phyloP scores from a whole-genome alignment of 1,284 basidiomycete species.

The Tilletia caries region DNA sequence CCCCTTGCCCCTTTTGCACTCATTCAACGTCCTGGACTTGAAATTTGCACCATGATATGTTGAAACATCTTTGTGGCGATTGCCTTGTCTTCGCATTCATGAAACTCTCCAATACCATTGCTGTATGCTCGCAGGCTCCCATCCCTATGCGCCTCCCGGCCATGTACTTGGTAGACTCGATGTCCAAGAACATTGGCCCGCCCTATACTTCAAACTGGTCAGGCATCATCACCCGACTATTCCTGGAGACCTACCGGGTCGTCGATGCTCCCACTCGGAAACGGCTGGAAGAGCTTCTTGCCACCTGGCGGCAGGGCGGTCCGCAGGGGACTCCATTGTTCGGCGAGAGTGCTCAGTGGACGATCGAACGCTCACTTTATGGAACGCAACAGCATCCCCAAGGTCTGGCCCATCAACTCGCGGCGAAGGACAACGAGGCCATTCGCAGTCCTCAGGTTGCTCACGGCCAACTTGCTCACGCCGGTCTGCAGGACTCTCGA shows the following conservation, averaged over 20 bases:
- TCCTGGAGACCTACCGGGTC: slow-evolving; percentile 49
- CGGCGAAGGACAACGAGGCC: not conserved
- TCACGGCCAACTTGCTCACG: not conserved
- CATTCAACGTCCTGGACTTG: too few relatives aligned
- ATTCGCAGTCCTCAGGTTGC: not conserved
- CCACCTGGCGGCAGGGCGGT: slow-evolving; percentile 47
- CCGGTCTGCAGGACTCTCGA: not conserved
- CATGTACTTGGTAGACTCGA: slow-evolving; percentile 92
- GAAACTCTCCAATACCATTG: not conserved
- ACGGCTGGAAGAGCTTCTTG: slow-evolving; percentile 50
- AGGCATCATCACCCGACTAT: slow-evolving; percentile 42
- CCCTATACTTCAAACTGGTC: slow-evolving; percentile 48
- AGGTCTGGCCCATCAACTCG: not conserved
- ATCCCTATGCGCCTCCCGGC: slow-evolving; percentile 83
- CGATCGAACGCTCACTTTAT: slow-evolving; percentile 43
- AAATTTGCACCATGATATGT: not conserved
- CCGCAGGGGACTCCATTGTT: slow-evolving; percentile 37
- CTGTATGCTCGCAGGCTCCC: slow-evolving; percentile 26
- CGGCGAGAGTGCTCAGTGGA: slow-evolving; percentile 43
- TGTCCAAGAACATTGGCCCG: slow-evolving; percentile 57
- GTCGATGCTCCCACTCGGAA: slow-evolving; percentile 48
- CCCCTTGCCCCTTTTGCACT: too few relatives aligned
- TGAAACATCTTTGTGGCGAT: not conserved
- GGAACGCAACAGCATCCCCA: slow-evolving; percentile 9
- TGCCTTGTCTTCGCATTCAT: not conserved